phyloP scores from a whole-genome alignment of 1,284 basidiomycete species.

The Naganishia albida region DNA sequence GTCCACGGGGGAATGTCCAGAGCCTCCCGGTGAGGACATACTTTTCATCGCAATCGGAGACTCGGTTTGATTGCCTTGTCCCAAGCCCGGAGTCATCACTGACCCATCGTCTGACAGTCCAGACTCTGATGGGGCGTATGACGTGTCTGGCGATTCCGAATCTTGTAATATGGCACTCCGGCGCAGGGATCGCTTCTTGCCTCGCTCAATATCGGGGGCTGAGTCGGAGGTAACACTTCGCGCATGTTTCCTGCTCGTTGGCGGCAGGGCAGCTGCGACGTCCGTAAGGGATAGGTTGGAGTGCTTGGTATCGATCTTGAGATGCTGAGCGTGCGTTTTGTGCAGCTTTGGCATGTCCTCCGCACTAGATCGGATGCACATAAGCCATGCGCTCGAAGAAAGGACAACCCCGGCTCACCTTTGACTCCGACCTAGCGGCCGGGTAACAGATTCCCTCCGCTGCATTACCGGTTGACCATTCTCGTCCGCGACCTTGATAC shows the following conservation, averaged over 20 bases:
- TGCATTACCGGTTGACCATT: slow-evolving; percentile 5
- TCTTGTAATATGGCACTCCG: not conserved
- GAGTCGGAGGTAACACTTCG: slow-evolving; percentile 20
- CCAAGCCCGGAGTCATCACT: too few species aligned
- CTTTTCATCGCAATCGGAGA: not conserved
- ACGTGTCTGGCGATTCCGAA: not conserved
- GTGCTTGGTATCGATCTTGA: slow-evolving; percentile 31
- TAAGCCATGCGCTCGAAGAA: not conserved
- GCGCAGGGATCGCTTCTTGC: slow-evolving; percentile 11
- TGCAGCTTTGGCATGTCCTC: slow-evolving; percentile 40
- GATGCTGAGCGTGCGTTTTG: slow-evolving; percentile 33
- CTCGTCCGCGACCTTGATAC: slow-evolving; percentile 18
- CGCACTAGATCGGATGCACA: slow-evolving; percentile 35
- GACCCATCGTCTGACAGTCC: slow-evolving; percentile 22
- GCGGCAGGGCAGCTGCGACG: slow-evolving; percentile 43
- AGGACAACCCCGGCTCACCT: slow-evolving; percentile 36
- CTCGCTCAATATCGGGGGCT: slow-evolving; percentile 4
- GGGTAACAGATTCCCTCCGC: not conserved
- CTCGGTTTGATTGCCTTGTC: not conserved
- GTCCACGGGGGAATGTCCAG: slow-evolving; percentile 14
- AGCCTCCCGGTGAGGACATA: not conserved
- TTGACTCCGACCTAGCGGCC: slow-evolving; percentile 42
- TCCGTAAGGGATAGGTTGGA: slow-evolving; percentile 45
- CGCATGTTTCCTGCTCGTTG: slow-evolving; percentile 14
- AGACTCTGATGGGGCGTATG: slow-evolving; percentile 26